Percentiles rank a stretch among this genome's conserved stretches.
phyloP scores from a whole-genome alignment of 805 yeast genomes.

The Saccharomycopsis sp. region DNA sequence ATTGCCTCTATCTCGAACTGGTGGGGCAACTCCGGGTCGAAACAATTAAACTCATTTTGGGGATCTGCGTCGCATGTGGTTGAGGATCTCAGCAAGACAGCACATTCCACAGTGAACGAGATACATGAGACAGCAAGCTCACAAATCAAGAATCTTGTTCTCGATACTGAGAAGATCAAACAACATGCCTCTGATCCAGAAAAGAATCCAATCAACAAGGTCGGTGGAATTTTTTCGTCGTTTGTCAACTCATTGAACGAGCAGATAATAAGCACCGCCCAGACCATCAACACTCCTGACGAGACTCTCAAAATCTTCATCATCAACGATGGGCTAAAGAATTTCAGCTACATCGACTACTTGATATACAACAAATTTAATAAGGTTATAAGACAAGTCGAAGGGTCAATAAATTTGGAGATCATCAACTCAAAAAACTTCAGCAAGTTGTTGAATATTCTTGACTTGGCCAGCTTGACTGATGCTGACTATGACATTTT shows the following conservation, averaged over 20 bases:
- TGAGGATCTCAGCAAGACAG: slow-evolving; percentile 21
- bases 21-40: slow-evolving; percentile 70
- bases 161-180: slow-evolving; percentile 13
- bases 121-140: slow-evolving; percentile 5
- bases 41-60: slow-evolving; percentile 61
- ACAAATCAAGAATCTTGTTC: slow-evolving; percentile 3
- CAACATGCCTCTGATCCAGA: slow-evolving; percentile 8
- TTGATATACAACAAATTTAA: slow-evolving; percentile 45
- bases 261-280: slow-evolving; percentile 11
- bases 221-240: slow-evolving; percentile 16
- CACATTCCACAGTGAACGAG: slow-evolving; percentile 18
- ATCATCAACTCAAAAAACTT: slow-evolving; percentile 43
- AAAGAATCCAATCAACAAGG: slow-evolving; percentile 5
- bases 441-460: slow-evolving; percentile 16
- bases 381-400: slow-evolving; percentile 60
- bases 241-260: slow-evolving; percentile 16
- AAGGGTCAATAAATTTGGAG: slow-evolving; percentile 54
- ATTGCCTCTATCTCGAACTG: slow-evolving; percentile 60
- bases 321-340: slow-evolving; percentile 34
- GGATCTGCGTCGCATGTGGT: slow-evolving; percentile 47
- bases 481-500: slow-evolving; percentile 21
- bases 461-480: slow-evolving; percentile 20
- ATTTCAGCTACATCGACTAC: slow-evolving; percentile 34
- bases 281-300: slow-evolving; percentile 4
- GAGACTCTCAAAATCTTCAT: slow-evolving; percentile 36